Base-by-base conservation (phyloP, 2,329 filamentous ascomycete species). In the Beauveria sp. region DNA sequence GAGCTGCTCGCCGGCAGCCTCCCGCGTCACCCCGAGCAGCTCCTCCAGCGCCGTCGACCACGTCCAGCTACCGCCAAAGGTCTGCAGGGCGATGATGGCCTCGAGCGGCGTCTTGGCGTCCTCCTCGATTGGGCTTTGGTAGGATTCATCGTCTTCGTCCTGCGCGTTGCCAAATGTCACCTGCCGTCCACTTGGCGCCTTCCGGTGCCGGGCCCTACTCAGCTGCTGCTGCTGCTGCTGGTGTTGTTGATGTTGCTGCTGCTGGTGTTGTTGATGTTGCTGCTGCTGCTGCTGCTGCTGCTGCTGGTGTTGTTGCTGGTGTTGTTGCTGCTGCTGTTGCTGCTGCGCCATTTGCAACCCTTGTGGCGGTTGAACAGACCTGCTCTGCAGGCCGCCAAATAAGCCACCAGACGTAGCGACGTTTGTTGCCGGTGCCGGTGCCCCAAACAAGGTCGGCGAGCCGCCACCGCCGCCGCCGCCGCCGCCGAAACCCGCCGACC, bases 81-180 rank as follows among this genome's bases (percentile, higher is more conserved):
- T 72, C 69, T 89, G 87, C 3, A 84, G 71, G 0, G 66, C 66
- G 5, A 87, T 82, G 2, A 89, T 67, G 0, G 65, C 65, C 40
- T 69, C 65, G 4, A 72, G 60, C 3, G 66, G 63, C 26, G 14
- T 59, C 43, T n/a, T 22, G 24, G 51, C 49, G 16, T 47, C 50
- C 18, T 22, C 10, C 12, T 50, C 34, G 18, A 10, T 18, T 4
- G 34, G 12, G 14, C 20, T 34, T 7, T 43, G 4, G 6, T 40
- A 20, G 3, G 14, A 30, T 26, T 51, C 56, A 8, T 59, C 26
- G 5, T 18, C 56, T 12, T 49, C 18, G 43, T 9, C 8, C 24
- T 34, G 46, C 46, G n/a, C 24, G 12, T 34, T 30, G n/a, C 28
- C 26, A 22, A 20, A 34, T 1, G 49, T 8, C 7, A 18, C 7